Percentiles rank a stretch among this genome's conserved stretches.
Conservation (phyloP, 345 rosid species). For the Lepidium aucheri region DNA sequence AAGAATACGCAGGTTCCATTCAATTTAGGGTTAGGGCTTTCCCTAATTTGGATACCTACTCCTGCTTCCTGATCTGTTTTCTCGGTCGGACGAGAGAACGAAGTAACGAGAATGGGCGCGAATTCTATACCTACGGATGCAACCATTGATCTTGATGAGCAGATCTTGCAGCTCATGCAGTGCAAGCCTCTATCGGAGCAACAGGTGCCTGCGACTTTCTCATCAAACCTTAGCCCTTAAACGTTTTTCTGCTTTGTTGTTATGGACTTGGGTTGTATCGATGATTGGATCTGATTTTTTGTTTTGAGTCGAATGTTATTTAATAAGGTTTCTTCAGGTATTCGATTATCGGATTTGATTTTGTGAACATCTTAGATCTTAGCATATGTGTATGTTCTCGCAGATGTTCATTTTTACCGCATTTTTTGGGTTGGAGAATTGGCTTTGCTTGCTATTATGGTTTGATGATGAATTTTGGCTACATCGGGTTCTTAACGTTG, state of each 20-base stretch:
- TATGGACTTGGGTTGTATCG: constrained; percentile 11
- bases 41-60: constrained; percentile 42
- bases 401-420: neutral
- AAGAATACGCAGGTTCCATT: constrained; percentile 29
- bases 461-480: constrained; percentile 5
- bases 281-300: constrained; percentile 22
- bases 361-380: constrained; percentile 14
- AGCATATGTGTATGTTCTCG: neutral
- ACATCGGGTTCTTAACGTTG: constrained; percentile 2
- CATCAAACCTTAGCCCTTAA: neutral
- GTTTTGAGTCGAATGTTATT: neutral
- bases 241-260: neutral
- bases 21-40: constrained; percentile 41
- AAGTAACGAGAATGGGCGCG: constrained; percentile 50
- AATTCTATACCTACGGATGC: constrained; percentile 52
- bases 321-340: neutral
- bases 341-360: constrained; percentile 2
- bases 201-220: constrained; percentile 38
- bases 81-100: constrained; percentile 4
- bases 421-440: constrained; percentile 11
- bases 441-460: constrained; percentile 19
- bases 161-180: constrained; percentile 85
- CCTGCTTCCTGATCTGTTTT: constrained; percentile 23
- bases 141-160: constrained; percentile 62
- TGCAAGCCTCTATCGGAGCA: constrained; percentile 84